These are phyloP conservation scores for Secale cereale DNA, from an alignment of 176 grass and related monocot species.

Conservation along the genomic window DNA sequence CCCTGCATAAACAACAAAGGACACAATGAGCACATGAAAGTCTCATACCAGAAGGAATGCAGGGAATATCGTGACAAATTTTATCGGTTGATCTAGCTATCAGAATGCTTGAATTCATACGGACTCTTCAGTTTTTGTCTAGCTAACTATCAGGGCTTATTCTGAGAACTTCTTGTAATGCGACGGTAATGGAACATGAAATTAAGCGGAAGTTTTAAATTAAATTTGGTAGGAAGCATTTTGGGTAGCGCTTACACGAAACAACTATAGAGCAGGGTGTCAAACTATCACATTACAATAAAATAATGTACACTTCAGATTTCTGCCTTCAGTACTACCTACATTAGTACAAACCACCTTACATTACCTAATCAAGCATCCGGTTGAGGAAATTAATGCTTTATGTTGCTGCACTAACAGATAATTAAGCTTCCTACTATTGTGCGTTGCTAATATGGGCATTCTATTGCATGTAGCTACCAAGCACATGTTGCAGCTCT, in stretches of 20 bases:
- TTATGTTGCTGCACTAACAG: background rate
- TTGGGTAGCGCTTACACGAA: background rate
- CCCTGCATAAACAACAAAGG: background rate
- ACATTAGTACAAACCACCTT: too few species aligned
- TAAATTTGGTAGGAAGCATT: background rate
- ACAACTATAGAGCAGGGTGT: background rate
- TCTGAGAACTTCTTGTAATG: background rate
- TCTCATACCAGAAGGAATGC: background rate
- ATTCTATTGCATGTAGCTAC: background rate
- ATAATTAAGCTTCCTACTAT: background rate
- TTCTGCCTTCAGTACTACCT: background rate
- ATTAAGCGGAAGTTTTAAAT: background rate
- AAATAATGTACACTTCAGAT: background rate
- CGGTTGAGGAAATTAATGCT: background rate
- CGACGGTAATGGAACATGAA: background rate
- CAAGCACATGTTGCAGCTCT: background rate
- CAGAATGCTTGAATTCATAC: background rate
- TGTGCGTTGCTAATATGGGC: background rate
- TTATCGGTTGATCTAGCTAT: background rate
- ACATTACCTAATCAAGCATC: background rate
- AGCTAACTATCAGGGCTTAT: background rate
- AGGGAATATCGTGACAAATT: background rate
- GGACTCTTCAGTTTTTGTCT: background rate
- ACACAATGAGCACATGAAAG: background rate
- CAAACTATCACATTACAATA: background rate